phyloP scores from a whole-genome alignment of 768 basidiomycete genomes.

The Suillus americanus region DNA sequence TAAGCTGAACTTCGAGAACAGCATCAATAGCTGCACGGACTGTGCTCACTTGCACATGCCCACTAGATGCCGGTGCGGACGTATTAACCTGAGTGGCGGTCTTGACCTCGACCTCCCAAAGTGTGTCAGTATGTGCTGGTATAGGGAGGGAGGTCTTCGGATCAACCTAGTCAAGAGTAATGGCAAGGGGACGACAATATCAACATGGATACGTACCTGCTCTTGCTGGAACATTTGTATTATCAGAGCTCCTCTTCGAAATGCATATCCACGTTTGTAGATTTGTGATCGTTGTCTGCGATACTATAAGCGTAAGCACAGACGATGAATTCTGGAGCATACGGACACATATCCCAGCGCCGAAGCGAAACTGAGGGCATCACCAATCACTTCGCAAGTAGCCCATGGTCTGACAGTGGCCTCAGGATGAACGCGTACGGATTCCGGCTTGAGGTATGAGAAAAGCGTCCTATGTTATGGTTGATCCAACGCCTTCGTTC shows the following conservation, averaged over 20 bases:
- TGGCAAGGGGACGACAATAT: background rate
- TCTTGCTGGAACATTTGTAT: slow-evolving; percentile 88
- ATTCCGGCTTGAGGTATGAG: slow-evolving; percentile 82
- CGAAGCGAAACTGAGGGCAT: slow-evolving; percentile 78
- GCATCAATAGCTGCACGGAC: slow-evolving; percentile 69
- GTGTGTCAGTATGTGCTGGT: slow-evolving; percentile 74
- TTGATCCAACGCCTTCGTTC: slow-evolving; percentile 2
- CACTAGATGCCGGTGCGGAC: slow-evolving; percentile 35
- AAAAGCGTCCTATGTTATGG: slow-evolving; percentile 58
- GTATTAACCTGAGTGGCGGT: slow-evolving; percentile 78
- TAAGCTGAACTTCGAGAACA: slow-evolving; percentile 74
- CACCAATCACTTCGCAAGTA: slow-evolving; percentile 73
- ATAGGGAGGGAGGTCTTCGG: slow-evolving; percentile 72
- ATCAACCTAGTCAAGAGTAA: slow-evolving; percentile 53
- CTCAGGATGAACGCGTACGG: slow-evolving; percentile 80
- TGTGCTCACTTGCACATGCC: slow-evolving; percentile 60
- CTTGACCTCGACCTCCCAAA: slow-evolving; percentile 89
- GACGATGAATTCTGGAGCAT: background rate
- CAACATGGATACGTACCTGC: slow-evolving; percentile 44
- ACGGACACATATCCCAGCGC: slow-evolving; percentile 75
- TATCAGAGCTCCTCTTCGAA: slow-evolving; percentile 65
- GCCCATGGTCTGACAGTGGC: slow-evolving; percentile 88
- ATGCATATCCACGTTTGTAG: slow-evolving; percentile 79
- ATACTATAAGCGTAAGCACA: background rate
- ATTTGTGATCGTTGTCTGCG: slow-evolving; percentile 68